Base-by-base conservation (phyloP, 2,329 filamentous ascomycete genomes). In the Diaporthe vaccinii region DNA sequence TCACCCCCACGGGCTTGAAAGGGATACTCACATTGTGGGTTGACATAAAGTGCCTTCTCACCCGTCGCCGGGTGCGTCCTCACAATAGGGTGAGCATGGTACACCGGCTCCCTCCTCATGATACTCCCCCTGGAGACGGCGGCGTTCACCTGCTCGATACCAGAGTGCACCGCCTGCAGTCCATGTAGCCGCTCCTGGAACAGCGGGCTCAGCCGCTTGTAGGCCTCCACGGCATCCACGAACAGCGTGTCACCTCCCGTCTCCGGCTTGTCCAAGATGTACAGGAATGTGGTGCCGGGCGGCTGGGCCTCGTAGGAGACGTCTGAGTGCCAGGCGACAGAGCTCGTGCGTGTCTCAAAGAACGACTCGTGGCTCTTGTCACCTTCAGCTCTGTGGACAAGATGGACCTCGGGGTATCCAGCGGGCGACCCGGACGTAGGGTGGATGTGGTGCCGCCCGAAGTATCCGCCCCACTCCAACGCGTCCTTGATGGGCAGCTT, bases 251-350 rank as follows among this genome's bases (percentile, higher is more conserved):
- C 95, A 65, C 95, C 96, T 49, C 95, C 95, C 0, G 91, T 92
- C 53, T 90, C 87, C 1, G 95, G 95, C 59, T 91, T 92, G 81
- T 98, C 95, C n/a, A 98, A 89, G 68, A 95, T 88, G 82, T 97
- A 98, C 49, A 98, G 84, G 84, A 98, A 97, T 0, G 96, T 98
- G 0, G 95, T 98, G 41, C 95, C 95, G 0, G 96, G 95, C 1
- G 96, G 95, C 84, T 98, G 95, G 78, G 90, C 86, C 86, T 98
- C 96, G 82, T 97, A 98, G 0, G 93, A 94, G 1, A 98, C 93
- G 79, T 98, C 95, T 0, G 92, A 94, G 85, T 98, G 95, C 95
- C 95, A 98, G 10, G 94, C 94, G 1, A 97, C 92, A 1, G 93
- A 94, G 84, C 93, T 96, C 4, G 94, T 96, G 31, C 93, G 90